Conservation (phyloP, 2,329 filamentous ascomycete genomes). For the Basipetospora sp. region DNA sequence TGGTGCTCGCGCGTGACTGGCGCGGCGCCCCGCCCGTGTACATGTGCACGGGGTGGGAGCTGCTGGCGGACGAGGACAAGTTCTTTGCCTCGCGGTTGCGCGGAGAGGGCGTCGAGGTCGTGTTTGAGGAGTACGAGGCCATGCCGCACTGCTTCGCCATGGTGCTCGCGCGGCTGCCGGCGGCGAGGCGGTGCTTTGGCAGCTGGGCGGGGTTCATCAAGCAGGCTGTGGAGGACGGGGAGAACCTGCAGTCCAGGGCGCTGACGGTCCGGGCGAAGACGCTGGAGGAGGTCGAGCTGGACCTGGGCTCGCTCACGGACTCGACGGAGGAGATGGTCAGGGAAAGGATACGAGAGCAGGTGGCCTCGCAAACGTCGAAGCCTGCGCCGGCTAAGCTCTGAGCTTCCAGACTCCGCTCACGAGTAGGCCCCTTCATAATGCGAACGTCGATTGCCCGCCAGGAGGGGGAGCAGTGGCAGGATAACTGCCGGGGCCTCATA, state of each 20-base stretch:
- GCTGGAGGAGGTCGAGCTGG: constrained; percentile 31
- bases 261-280: constrained; percentile 35
- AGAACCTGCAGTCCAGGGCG: constrained; percentile 24
- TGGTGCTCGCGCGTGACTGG: constrained; percentile 47
- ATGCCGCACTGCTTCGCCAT: constrained; percentile 67
- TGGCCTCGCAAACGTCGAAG: background rate
- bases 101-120: constrained; percentile 42
- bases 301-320: constrained; percentile 23
- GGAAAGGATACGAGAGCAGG: constrained; percentile 18
- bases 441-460: too few relatives aligned
- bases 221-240: constrained; percentile 21
- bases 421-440: too few relatives aligned
- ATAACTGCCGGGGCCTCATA: too few relatives aligned
- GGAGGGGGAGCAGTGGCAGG: too few relatives aligned
- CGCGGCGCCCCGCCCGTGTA: constrained; percentile 48
- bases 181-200: constrained; percentile 36
- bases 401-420: too few relatives aligned
- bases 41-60: constrained; percentile 55
- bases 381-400: background rate
- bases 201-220: constrained; percentile 43
- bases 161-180: constrained; percentile 27
- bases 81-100: constrained; percentile 43
- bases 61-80: constrained; percentile 52
- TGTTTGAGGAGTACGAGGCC: constrained; percentile 59
- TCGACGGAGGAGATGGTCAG: constrained; percentile 29